Conservation (phyloP, 2,329 filamentous ascomycete species). For the Cladosporium colombiae region DNA sequence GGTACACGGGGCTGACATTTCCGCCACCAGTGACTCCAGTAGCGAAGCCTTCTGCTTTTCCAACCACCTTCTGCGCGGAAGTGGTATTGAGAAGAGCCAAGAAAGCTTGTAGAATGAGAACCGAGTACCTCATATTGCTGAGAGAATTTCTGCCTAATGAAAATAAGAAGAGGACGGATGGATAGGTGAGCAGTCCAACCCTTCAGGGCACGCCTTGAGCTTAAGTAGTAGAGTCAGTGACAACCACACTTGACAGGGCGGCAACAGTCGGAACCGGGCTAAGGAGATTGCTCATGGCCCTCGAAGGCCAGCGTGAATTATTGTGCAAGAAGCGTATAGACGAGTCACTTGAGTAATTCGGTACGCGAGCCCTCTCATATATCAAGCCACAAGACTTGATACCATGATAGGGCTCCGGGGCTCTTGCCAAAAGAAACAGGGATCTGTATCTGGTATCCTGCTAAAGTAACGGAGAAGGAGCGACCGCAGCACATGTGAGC, state of each 20-base stretch:
- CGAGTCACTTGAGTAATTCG: neutral
- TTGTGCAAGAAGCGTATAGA: neutral
- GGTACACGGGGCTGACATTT: conserved; percentile 39
- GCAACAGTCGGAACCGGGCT: neutral
- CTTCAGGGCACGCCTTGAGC: neutral
- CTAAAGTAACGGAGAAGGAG: neutral
- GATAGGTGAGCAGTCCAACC: neutral
- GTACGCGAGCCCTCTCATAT: neutral
- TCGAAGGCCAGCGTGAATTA: neutral
- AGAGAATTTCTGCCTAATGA: neutral
- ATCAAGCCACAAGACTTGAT: too few species aligned
- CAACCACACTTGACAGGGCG: neutral
- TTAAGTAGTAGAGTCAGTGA: neutral
- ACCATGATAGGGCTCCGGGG: neutral
- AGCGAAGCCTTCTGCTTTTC: conserved; percentile 48
- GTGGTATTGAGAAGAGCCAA: neutral
- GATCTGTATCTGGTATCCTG: neutral
- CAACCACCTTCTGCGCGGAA: conserved; percentile 27
- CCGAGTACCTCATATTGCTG: neutral
- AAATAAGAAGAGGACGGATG: neutral
- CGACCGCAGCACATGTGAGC: neutral
- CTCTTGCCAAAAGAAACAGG: neutral
- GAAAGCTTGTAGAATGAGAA: neutral
- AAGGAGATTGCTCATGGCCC: neutral
- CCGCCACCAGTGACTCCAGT: conserved; percentile 61